Evolutionary conservation across 768 basidiomycete genomes (phyloP).

Genomic region (Suillus occidentalis): DNA sequence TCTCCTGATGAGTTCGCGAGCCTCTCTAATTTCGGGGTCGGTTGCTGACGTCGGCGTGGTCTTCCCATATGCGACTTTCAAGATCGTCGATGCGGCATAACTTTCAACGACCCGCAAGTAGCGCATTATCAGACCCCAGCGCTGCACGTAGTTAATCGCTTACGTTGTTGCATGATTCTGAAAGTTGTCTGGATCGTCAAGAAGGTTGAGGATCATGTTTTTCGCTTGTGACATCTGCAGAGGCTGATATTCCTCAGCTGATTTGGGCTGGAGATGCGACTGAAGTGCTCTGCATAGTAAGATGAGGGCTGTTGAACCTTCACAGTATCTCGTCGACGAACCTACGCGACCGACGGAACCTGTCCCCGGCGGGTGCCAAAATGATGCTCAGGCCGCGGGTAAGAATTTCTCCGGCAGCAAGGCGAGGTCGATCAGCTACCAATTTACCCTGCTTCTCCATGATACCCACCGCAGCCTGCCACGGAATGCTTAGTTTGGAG

Average conservation of each 20-base stretch:
- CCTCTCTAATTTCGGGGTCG: not conserved
- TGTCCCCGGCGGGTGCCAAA: not conserved
- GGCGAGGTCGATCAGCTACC: not conserved
- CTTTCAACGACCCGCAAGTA: not conserved
- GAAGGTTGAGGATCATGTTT: not conserved
- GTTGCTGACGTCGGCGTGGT: not conserved
- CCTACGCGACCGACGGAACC: not conserved
- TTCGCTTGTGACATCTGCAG: not conserved
- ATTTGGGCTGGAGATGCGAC: not conserved
- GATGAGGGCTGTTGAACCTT: not conserved
- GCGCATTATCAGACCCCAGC: not conserved
- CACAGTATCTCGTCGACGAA: not conserved
- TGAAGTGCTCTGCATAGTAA: not conserved
- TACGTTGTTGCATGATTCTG: not conserved
- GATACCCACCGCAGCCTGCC: constrained; percentile 37
- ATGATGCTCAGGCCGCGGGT: not conserved
- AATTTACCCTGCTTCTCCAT: constrained; percentile 55
- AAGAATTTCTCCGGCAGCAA: not conserved
- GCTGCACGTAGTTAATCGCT: not conserved
- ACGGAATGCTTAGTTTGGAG: not conserved
- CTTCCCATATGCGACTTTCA: not conserved
- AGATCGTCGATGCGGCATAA: not conserved
- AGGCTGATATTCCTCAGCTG: not conserved
- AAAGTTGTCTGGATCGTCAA: not conserved
- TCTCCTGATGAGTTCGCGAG: not conserved